Conservation (phyloP, 2,329 filamentous ascomycete species). For the Thermothelomyces thermophilus region DNA sequence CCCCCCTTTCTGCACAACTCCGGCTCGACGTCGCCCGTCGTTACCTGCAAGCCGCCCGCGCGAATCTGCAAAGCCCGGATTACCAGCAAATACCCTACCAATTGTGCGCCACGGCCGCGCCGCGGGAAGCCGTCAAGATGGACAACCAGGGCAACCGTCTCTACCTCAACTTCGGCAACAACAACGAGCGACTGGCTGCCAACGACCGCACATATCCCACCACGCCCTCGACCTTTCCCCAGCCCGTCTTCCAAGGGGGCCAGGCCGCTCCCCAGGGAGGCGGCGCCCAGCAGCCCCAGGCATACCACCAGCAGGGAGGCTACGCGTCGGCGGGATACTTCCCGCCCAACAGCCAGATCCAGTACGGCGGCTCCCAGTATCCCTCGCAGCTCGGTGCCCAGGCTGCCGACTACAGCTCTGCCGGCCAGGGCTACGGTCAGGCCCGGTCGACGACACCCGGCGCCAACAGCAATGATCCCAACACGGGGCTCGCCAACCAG, state of each 20-base stretch:
- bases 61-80: slow-evolving; percentile 4
- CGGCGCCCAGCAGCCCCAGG: slow-evolving; percentile 36
- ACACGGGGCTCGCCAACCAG: slow-evolving; percentile 87
- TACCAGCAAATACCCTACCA: background rate
- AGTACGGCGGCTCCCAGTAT: slow-evolving; percentile 25
- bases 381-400: slow-evolving; percentile 30
- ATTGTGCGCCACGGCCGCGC: slow-evolving; percentile 2
- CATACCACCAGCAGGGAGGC: slow-evolving; percentile 37
- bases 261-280: slow-evolving; percentile 32
- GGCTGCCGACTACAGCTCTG: slow-evolving; percentile 34
- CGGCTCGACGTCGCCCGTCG: slow-evolving; percentile 8
- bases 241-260: slow-evolving; percentile 61
- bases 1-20: slow-evolving; percentile 19
- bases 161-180: slow-evolving; percentile 60
- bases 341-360: slow-evolving; percentile 10
- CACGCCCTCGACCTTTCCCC: slow-evolving; percentile 92
- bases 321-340: slow-evolving; percentile 19
- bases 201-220: slow-evolving; percentile 71
- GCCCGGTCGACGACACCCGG: slow-evolving; percentile 52
- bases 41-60: slow-evolving; percentile 2
- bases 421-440: slow-evolving; percentile 33
- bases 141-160: slow-evolving; percentile 55
- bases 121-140: slow-evolving; percentile 35
- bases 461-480: slow-evolving; percentile 64
- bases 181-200: slow-evolving; percentile 56